Percentiles rank a stretch among this genome's conserved stretches.
These are phyloP conservation scores for Entomortierella chlamydospora DNA, from an alignment of 192 early-diverging fungal genomes.

Conservation along the genomic window DNA sequence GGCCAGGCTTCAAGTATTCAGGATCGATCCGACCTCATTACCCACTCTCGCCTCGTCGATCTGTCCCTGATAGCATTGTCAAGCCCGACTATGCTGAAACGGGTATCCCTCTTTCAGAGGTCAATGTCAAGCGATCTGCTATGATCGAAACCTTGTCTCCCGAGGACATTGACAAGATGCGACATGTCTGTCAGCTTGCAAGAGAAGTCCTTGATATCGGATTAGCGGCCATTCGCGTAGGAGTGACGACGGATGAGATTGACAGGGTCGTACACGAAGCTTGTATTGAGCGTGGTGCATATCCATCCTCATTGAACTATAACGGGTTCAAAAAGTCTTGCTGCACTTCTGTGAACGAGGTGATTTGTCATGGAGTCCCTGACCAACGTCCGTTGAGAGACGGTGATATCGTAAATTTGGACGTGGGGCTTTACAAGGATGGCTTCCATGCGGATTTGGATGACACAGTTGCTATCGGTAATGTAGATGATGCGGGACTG, in stretches of 20 bases:
- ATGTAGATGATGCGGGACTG: slow-evolving; percentile 78
- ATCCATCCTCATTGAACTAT: slow-evolving; percentile 98
- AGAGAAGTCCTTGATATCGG: slow-evolving; percentile 94
- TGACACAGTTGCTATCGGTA: slow-evolving; percentile 92
- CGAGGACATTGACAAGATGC: slow-evolving; percentile 85
- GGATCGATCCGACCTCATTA: slow-evolving; percentile 77
- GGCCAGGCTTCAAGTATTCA: slow-evolving; percentile 64
- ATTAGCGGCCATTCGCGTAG: slow-evolving; percentile 78
- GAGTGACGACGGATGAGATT: slow-evolving; percentile 95
- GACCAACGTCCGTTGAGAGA: slow-evolving; percentile 92
- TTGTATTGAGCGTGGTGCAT: slow-evolving; percentile 87
- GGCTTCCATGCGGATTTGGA: slow-evolving; percentile 96
- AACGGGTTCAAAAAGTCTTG: slow-evolving; percentile 95
- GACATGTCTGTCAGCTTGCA: slow-evolving; percentile 82
- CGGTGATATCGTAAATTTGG: slow-evolving; percentile 97
- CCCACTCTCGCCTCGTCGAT: slow-evolving; percentile 78
- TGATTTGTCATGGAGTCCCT: slow-evolving; percentile 98
- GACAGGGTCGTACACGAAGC: slow-evolving; percentile 97
- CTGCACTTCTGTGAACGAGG: slow-evolving; percentile 80
- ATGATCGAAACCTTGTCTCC: slow-evolving; percentile 75
- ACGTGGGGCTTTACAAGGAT: slow-evolving; percentile 87
- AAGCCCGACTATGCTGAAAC: slow-evolving; percentile 79
- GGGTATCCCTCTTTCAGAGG: slow-evolving; percentile 83
- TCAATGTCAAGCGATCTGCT: slow-evolving; percentile 67
- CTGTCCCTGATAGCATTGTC: slow-evolving; percentile 74